Conservation (phyloP, 2,329 filamentous ascomycete genomes). For the Apiospora rasikravindrae region DNA sequence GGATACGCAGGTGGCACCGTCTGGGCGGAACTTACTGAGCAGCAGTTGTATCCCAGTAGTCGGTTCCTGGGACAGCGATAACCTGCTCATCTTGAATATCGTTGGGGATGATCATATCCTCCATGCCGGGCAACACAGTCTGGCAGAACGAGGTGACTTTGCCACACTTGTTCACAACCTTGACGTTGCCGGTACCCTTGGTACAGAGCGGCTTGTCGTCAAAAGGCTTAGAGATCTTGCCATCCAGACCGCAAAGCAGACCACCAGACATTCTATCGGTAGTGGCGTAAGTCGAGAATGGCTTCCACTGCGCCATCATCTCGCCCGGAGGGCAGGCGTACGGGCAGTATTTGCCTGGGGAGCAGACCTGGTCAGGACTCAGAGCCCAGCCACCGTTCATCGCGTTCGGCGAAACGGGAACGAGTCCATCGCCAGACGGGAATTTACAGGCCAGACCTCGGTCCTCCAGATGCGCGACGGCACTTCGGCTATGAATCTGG, state of each 20-base stretch:
- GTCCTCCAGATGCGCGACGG: slow-evolving; percentile 48
- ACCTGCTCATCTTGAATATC: slow-evolving; percentile 60
- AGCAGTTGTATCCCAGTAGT: slow-evolving; percentile 75
- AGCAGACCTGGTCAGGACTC: slow-evolving; percentile 75
- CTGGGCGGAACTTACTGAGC: slow-evolving; percentile 69
- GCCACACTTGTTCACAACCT: slow-evolving; percentile 69
- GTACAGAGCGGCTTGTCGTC: slow-evolving; percentile 71
- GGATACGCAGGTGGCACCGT: slow-evolving; percentile 2
- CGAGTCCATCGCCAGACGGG: slow-evolving; percentile 68
- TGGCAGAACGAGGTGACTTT: slow-evolving; percentile 74
- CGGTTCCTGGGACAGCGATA: slow-evolving; percentile 71
- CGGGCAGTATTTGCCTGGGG: slow-evolving; percentile 72
- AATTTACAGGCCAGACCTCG: slow-evolving; percentile 66
- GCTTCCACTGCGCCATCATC: slow-evolving; percentile 81
- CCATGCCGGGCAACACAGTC: slow-evolving; percentile 78
- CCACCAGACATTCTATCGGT: slow-evolving; percentile 74
- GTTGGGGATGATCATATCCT: slow-evolving; percentile 85
- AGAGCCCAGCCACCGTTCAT: slow-evolving; percentile 80
- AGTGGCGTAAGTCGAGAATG: slow-evolving; percentile 70
- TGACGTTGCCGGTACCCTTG: slow-evolving; percentile 68
- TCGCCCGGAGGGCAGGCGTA: slow-evolving; percentile 78
- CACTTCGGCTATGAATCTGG: slow-evolving; percentile 36
- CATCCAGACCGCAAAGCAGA: slow-evolving; percentile 71
- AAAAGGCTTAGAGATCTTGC: slow-evolving; percentile 73
- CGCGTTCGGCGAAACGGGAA: slow-evolving; percentile 67